Evolutionary conservation across 371 early-diverging fungal species (phyloP), one percentile per base, ranked within the genome.

Genomic region (Quaeritorhiza haematococci): DNA sequence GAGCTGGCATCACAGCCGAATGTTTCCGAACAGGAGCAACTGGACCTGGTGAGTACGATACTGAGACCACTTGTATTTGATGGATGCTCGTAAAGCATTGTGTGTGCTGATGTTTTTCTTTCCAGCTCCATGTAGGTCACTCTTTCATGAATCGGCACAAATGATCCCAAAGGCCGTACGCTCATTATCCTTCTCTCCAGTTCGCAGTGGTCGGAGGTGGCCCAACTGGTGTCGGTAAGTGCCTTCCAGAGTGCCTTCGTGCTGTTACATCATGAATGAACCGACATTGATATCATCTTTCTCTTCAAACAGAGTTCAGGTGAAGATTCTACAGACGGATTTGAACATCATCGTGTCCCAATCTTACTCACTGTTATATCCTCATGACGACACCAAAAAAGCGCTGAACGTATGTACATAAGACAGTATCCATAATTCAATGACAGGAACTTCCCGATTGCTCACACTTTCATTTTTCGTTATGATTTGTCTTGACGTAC

Each of bases 151-250:
- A n/a, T n/a, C n/a, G n/a, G n/a, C n/a, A n/a, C n/a, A n/a, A n/a
- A n/a, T n/a, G n/a, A n/a, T n/a, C n/a, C n/a, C n/a, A 17, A 8
- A 13, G 19, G 10, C 7, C 10, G 15, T 38, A 13, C n/a, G 27
- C 19, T 26, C 32, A 21, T 34, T 13, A 15, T 17, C 45, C 5
- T 21, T 29, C 38, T 24, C 26, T 67, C 23, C 62, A 62, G 26
- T 68, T 67, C 38, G 66, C 60, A 3, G 82, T 88, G 8, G 85
- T 89, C 34, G 91, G 91, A 0, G 90, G 90, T 43, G 92, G 92
- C 0, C 74, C 73, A 3, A 73, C 74, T 1, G 73, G 72, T 13
- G 59, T 69, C 32, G 67, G 24, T 52, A 23, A 21, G 30, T 53
- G 48, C 47, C 43, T 8, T 33, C 33, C 10, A 27, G 53, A 13